phyloP scores from a whole-genome alignment of 2,329 filamentous ascomycete genomes.

The Microdochium bolleyi region DNA sequence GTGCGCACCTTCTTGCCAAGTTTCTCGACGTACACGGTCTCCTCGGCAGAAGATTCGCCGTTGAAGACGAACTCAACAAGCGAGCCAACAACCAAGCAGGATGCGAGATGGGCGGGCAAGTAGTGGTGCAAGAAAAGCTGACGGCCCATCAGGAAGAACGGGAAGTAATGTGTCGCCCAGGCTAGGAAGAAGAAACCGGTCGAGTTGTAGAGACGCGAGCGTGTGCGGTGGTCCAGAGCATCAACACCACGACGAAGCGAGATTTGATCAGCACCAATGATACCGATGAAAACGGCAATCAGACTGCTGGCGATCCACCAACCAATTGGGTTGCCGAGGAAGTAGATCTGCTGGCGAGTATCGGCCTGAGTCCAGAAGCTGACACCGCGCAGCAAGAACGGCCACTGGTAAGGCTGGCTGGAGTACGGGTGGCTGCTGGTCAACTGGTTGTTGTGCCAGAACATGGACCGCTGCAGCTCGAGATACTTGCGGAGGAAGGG shows the following conservation, averaged over 20 bases:
- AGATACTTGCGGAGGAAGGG: conserved; percentile 93
- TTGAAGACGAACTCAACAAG: conserved; percentile 96
- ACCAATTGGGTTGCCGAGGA: conserved; percentile 90
- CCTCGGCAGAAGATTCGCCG: conserved; percentile 63
- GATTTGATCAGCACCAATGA: conserved; percentile 86
- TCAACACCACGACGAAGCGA: conserved; percentile 89
- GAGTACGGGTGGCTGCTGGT: conserved; percentile 96
- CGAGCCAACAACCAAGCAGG: conserved; percentile 80
- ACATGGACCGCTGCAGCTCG: conserved; percentile 96
- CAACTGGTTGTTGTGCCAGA: conserved; percentile 97
- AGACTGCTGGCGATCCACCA: conserved; percentile 96
- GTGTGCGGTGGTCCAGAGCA: conserved; percentile 83
- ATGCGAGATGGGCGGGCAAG: conserved; percentile 87
- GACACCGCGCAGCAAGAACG: conserved; percentile 91
- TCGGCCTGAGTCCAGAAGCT: conserved; percentile 99
- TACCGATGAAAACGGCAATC: conserved; percentile 86
- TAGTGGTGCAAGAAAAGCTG: conserved; percentile 98
- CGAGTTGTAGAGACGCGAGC: conserved; percentile 92
- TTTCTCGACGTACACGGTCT: conserved; percentile 36
- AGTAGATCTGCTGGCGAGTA: conserved; percentile 95
- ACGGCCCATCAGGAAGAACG: conserved; percentile 96
- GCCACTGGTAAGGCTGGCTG: conserved; percentile 93
- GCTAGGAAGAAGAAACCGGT: conserved; percentile 98
- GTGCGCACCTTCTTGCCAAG: conserved; percentile 34
- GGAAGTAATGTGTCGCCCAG: conserved; percentile 95